Conservation (phyloP, 176 grass and related monocot species). For the Aegilops umbellulata region DNA sequence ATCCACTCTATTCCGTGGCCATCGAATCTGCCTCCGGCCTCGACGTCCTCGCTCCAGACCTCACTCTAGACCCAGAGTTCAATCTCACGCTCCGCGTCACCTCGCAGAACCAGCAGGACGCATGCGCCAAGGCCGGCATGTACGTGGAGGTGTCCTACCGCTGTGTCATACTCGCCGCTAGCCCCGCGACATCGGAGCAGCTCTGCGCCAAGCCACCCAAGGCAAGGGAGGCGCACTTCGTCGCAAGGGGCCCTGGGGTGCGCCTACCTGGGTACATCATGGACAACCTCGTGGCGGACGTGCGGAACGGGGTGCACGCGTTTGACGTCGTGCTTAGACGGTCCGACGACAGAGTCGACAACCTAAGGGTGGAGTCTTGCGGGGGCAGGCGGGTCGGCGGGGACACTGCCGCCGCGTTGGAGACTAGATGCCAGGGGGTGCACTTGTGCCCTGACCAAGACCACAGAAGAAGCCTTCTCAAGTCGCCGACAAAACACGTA, state of each 20-base stretch:
- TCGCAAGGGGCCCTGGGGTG: slow-evolving; percentile 6
- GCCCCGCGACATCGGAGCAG: neutral
- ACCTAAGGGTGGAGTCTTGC: neutral
- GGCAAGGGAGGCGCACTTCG: neutral
- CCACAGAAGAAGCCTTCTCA: neutral
- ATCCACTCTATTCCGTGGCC: neutral
- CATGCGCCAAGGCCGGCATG: neutral
- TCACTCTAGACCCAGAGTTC: neutral
- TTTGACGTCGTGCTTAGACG: neutral
- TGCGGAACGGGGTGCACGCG: neutral
- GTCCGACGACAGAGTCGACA: neutral
- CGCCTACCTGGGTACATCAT: neutral
- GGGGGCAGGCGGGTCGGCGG: neutral
- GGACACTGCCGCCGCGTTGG: neutral
- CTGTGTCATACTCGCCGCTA: neutral
- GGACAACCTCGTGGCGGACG: neutral
- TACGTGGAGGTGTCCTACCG: neutral
- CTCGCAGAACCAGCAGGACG: neutral
- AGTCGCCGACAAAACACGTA: neutral
- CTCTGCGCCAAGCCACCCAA: neutral
- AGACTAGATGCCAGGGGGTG: neutral
- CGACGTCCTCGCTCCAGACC: neutral
- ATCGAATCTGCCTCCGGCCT: neutral
- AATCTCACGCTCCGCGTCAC: neutral
- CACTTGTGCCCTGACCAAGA: neutral